phyloP scores from a whole-genome alignment of 2,329 filamentous ascomycete genomes.

The Epichloe elymi region DNA sequence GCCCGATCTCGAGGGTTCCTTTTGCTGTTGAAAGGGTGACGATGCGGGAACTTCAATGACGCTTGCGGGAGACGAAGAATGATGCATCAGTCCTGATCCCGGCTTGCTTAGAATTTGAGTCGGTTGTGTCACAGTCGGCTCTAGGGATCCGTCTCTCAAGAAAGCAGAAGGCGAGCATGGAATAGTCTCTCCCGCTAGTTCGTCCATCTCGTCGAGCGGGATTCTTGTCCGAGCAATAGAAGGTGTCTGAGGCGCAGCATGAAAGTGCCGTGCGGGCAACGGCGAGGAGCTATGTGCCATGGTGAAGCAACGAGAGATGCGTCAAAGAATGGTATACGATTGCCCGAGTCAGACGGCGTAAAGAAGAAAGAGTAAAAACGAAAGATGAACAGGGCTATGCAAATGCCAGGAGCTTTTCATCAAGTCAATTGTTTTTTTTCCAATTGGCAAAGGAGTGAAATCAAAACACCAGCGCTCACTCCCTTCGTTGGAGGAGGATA shows the following conservation, averaged over 20 bases:
- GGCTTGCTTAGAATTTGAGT: conserved; percentile 33
- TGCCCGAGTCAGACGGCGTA: not conserved
- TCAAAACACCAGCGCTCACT: no score
- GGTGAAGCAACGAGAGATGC: conserved; percentile 1
- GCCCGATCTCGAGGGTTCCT: conserved; percentile 22
- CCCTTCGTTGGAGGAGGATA: no score
- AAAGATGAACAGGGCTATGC: not conserved
- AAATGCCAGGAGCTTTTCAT: not conserved
- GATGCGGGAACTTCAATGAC: conserved; percentile 76
- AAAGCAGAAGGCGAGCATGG: conserved; percentile 29
- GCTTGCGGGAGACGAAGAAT: conserved; percentile 31
- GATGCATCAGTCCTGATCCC: conserved; percentile 15
- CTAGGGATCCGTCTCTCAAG: conserved; percentile 13
- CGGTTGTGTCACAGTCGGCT: conserved; percentile 25
- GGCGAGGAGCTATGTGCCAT: conserved; percentile 20
- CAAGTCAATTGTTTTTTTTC: not conserved
- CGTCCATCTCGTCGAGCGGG: conserved; percentile 27
- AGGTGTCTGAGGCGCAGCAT: conserved; percentile 15
- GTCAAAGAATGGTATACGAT: not conserved
- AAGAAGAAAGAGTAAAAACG: not conserved
- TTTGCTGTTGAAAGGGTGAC: conserved; percentile 49
- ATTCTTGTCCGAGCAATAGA: conserved; percentile 13
- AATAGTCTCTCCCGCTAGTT: conserved; percentile 32
- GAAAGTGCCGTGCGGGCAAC: conserved; percentile 18
- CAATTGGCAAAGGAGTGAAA: no score